phyloP scores from a whole-genome alignment of 805 yeast genomes.

The Saccharomycopsis capsularis region DNA sequence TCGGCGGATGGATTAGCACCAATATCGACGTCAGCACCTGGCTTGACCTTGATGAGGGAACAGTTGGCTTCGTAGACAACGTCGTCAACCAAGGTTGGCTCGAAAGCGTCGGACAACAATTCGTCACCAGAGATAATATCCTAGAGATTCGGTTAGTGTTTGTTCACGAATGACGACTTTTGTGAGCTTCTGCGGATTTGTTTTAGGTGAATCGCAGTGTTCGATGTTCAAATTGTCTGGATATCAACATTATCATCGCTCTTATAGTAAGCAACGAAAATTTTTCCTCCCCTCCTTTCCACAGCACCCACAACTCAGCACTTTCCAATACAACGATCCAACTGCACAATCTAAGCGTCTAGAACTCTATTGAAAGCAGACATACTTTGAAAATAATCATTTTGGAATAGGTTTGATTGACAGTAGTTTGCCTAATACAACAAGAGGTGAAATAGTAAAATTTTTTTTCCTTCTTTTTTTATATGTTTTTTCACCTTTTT shows the following conservation, averaged over 20 bases:
- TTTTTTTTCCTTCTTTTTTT: no score
- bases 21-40: slow-evolving; percentile 88
- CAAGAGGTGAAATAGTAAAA: not conserved
- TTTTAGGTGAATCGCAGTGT: not conserved
- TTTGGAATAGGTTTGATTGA: not conserved
- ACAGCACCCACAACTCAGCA: no score
- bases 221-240: not conserved
- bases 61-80: slow-evolving; percentile 97
- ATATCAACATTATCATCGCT: not conserved
- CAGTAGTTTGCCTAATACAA: no score
- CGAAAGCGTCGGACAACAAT: slow-evolving; percentile 95
- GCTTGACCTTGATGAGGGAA: slow-evolving; percentile 77
- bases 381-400: slow-evolving; percentile 18
- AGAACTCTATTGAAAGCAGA: not conserved
- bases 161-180: not conserved
- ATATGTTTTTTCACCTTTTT: no score
- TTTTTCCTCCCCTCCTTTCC: not conserved
- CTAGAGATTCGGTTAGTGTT: slow-evolving; percentile 30
- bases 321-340: not conserved
- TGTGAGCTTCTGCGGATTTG: no score
- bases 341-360: not conserved
- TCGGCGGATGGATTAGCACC: slow-evolving; percentile 99
- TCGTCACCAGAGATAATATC: slow-evolving; percentile 95
- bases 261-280: not conserved
- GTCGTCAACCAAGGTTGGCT: slow-evolving; percentile 74